Conservation (phyloP, 108 stramenopile genomes). For the Discostella pseudostelligera region DNA sequence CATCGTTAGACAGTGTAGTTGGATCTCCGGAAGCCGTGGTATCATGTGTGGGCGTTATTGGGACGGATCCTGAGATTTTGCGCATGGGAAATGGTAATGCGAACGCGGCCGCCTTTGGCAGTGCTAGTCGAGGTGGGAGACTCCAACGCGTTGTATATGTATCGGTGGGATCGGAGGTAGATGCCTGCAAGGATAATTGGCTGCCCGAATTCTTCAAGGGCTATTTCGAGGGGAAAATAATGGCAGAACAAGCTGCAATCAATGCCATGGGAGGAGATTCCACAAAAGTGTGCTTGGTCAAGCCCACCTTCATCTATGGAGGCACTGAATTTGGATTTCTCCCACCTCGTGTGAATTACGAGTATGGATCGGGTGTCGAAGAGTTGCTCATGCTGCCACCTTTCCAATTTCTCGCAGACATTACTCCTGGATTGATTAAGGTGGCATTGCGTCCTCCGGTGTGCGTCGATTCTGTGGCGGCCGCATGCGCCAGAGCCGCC, state of each 20-base stretch:
- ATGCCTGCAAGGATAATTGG: constrained; percentile 52
- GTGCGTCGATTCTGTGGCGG: constrained; percentile 69
- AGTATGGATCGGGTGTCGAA: constrained; percentile 68
- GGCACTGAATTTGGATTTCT: constrained; percentile 62
- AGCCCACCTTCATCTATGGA: constrained; percentile 76
- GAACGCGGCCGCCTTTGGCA: constrained; percentile 47
- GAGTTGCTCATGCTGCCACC: constrained; percentile 51
- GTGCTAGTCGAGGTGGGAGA: constrained; percentile 55
- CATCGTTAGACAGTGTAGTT: constrained; percentile 35
- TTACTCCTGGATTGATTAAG: constrained; percentile 69
- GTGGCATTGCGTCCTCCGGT: constrained; percentile 76
- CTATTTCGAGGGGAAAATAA: constrained; percentile 67
- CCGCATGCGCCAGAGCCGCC: constrained; percentile 58
- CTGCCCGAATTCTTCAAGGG: constrained; percentile 54
- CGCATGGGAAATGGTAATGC: constrained; percentile 38
- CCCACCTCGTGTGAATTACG: constrained; percentile 70
- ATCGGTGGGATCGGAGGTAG: constrained; percentile 66
- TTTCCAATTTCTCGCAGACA: constrained; percentile 49
- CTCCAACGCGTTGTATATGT: constrained; percentile 60
- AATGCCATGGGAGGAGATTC: constrained; percentile 37
- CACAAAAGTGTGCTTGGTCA: constrained; percentile 49
- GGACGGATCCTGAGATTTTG: constrained; percentile 40
- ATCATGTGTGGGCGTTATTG: constrained; percentile 63
- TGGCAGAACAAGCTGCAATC: constrained; percentile 48
- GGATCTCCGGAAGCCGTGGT: constrained; percentile 53